Percentiles rank a stretch among this genome's conserved stretches.
Conservation (phyloP, 768 basidiomycete genomes). For the Leucosporidium scottii region DNA sequence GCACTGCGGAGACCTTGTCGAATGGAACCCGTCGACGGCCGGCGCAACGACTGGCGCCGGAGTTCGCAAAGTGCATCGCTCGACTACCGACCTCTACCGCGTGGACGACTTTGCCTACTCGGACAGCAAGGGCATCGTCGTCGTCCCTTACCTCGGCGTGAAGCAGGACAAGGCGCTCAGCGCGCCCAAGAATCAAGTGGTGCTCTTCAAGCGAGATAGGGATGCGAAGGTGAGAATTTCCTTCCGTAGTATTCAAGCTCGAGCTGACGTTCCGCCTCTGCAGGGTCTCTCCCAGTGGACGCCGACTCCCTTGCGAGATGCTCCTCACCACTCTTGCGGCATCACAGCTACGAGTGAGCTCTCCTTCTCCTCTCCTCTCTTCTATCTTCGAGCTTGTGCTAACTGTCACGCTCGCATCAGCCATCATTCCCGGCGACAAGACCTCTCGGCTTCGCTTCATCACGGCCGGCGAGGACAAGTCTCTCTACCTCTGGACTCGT, state of each 20-base stretch:
- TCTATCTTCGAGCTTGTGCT: conserved; percentile 6
- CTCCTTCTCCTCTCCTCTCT: conserved; percentile 2
- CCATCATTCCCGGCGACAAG: conserved; percentile 4
- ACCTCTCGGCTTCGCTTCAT: conserved; percentile 15
- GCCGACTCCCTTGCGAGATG: too few relatives aligned
- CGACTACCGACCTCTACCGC: conserved; percentile 11
- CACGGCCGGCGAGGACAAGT: conserved; percentile 27
- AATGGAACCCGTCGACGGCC: conserved; percentile 3
- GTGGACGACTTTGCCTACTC: conserved; percentile 22
- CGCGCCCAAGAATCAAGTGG: conserved; percentile 20
- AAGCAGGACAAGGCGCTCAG: conserved; percentile 3
- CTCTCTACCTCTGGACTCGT: conserved; percentile 23
- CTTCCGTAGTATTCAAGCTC: neutral
- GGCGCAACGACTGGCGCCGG: too few relatives aligned
- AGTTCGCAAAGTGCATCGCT: conserved; percentile 3
- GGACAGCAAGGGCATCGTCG: conserved; percentile 18
- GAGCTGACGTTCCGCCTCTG: neutral
- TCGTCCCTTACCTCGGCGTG: conserved; percentile 18
- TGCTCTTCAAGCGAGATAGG: conserved; percentile 13
- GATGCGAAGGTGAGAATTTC: neutral
- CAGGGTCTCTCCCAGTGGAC: neutral
- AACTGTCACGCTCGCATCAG: neutral
- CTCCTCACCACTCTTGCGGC: too few relatives aligned
- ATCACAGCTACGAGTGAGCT: too few relatives aligned
- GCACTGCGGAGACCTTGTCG: conserved; percentile 23